Evolutionary conservation across 108 stramenopile species (phyloP), one percentile per base, ranked within the genome.

Genomic region (Nitzschia inconspicua): DNA sequence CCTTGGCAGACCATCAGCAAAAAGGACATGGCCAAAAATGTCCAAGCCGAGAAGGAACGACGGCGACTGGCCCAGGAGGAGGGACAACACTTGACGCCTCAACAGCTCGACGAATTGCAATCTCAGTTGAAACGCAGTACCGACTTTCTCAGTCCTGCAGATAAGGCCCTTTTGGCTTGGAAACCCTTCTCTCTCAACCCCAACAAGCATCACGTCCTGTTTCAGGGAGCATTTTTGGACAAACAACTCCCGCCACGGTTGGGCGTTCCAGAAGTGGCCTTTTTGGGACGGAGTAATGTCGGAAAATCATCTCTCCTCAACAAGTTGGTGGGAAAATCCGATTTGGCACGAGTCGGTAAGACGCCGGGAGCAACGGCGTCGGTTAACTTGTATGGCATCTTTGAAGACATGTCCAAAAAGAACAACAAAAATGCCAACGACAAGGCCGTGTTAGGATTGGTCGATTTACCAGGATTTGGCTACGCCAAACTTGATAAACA

Each of bases 391-490:
- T 92, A 92, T 60, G 81, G 79, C 19, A 61, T 85, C 34, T 60
- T 55, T 43, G 52, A 54, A 7, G 23, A 7, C 27, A 49, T 3
- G 7, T 49, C 37, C 11, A 52, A 19, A 20, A 26, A n/a, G 26
- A 8, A 41, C 28, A 60, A 47, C 28, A 60, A 65, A 31, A 24
- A 54, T n/a, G 30, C 14, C 29, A 61, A 66, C 28, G 19, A 29
- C 16, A 66, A 47, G 57, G 43, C 50, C 1, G 43, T 88, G 18
- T 57, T 92, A 54, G 91, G 88, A 46, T 88, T 95, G 57, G 90
- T 83, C 22, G 96, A 97, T 57, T 66, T 97, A 8, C 96, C 96
- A n/a, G 96, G 96, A 2, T 97, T 95, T 68, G 96, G 96, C 20
- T 97, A 93, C 78, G 96, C 96, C 7, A 96, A 91, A 62, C 53